phyloP scores from a whole-genome alignment of 768 basidiomycete species.

The Tulasnella sp. region DNA sequence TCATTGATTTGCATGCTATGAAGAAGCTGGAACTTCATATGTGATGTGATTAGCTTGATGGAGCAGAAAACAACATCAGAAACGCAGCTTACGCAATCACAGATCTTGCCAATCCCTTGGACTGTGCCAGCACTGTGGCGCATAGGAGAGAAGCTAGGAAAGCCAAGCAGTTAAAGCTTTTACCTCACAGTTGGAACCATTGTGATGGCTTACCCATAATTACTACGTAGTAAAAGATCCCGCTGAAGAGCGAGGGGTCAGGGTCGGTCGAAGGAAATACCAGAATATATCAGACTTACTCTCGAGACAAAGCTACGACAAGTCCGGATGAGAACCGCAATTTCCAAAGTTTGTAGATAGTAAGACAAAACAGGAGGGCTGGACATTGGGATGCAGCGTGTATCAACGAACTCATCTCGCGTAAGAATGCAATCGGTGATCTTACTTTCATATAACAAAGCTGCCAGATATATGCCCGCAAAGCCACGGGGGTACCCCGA shows the following conservation, averaged over 20 bases:
- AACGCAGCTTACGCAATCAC: neutral
- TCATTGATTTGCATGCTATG: conserved; percentile 3
- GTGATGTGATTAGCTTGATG: neutral
- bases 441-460: conserved; percentile 2
- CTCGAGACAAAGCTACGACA: conserved; percentile 1
- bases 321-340: neutral
- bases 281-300: too few species aligned
- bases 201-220: too few species aligned
- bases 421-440: too few species aligned
- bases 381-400: too few species aligned
- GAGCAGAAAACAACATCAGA: neutral
- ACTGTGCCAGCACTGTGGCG: neutral
- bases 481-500: neutral
- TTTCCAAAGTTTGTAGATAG: neutral
- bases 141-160: neutral
- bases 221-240: too few species aligned
- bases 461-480: neutral
- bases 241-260: too few species aligned
- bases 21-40: neutral
- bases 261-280: too few species aligned
- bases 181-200: too few species aligned
- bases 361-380: neutral
- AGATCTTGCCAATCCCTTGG: neutral
- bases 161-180: too few species aligned
- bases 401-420: too few species aligned